Conservation (phyloP, 1,139 yeast genomes). For the Blastobotrys apis region DNA sequence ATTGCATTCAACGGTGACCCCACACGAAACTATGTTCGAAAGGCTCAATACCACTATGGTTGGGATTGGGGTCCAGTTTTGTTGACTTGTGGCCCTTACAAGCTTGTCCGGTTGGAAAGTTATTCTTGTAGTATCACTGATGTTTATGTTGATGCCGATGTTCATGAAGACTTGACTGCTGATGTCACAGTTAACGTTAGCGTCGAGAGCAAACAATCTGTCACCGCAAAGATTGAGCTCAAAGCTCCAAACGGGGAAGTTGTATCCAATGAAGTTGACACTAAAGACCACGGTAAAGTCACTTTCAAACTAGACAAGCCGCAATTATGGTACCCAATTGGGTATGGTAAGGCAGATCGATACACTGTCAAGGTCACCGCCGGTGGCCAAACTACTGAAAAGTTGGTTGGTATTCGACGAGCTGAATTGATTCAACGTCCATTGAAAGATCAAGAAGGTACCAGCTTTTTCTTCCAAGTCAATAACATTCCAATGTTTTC, state of each 20-base stretch:
- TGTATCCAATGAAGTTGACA: slow-evolving; percentile 7
- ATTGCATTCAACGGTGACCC: slow-evolving; percentile 41
- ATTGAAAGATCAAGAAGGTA: slow-evolving; percentile 36
- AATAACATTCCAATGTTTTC: slow-evolving; percentile 40
- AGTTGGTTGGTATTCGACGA: slow-evolving; percentile 37
- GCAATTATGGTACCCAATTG: slow-evolving; percentile 43
- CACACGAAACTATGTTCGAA: slow-evolving; percentile 43
- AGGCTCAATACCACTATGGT: slow-evolving; percentile 54
- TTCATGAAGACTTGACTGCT: slow-evolving; percentile 25
- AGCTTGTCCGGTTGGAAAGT: slow-evolving; percentile 38
- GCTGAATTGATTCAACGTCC: slow-evolving; percentile 41
- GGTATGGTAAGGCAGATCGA: slow-evolving; percentile 39
- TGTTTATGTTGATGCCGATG: slow-evolving; percentile 25
- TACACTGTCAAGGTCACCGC: slow-evolving; percentile 31
- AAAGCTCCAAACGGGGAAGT: slow-evolving; percentile 18
- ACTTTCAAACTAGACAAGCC: slow-evolving; percentile 25
- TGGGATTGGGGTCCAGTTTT: slow-evolving; percentile 59
- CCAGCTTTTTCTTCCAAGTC: slow-evolving; percentile 42
- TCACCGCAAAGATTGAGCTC: slow-evolving; percentile 18
- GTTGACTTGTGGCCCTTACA: slow-evolving; percentile 47
- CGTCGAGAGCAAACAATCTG: slow-evolving; percentile 9
- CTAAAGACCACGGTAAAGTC: slow-evolving; percentile 1
- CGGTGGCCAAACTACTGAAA: slow-evolving; percentile 5
- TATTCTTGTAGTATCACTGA: slow-evolving; percentile 26
- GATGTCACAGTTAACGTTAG: slow-evolving; percentile 19